Evolutionary conservation across 495 filamentous ascomycete species (phyloP).

Genomic region (Penicillium fimorum): DNA sequence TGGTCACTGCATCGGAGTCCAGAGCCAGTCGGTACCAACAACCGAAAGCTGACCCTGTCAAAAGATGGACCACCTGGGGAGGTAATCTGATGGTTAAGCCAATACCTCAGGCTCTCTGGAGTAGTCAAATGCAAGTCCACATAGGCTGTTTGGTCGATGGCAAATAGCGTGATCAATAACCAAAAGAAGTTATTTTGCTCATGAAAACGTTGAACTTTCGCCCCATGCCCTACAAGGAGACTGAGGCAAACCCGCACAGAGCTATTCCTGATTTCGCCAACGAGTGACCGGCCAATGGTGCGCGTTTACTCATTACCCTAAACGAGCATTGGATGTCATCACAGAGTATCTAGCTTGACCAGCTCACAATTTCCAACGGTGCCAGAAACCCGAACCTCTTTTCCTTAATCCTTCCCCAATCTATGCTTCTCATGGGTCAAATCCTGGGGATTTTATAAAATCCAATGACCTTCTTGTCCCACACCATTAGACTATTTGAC

Average conservation of each 20-base stretch:
- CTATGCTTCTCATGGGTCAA: constrained; percentile 13
- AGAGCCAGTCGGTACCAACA: constrained; percentile 23
- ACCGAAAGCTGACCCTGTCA: constrained; percentile 15
- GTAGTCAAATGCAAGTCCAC: constrained; percentile 16
- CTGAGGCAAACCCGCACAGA: constrained; percentile 15
- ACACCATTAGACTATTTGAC: neutral
- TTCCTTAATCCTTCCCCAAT: neutral
- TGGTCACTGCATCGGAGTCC: constrained; percentile 11
- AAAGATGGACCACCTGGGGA: constrained; percentile 13
- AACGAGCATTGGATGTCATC: constrained; percentile 12
- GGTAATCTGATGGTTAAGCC: constrained; percentile 10
- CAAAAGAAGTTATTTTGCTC: constrained; percentile 12
- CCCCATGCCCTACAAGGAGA: constrained; percentile 15
- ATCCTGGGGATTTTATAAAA: constrained; percentile 16
- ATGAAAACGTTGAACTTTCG: constrained; percentile 14
- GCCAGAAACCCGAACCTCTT: constrained; percentile 2
- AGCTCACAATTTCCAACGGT: constrained; percentile 4
- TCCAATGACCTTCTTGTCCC: constrained; percentile 7
- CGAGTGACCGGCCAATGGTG: constrained; percentile 24
- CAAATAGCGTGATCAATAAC: constrained; percentile 19
- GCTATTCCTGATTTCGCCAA: constrained; percentile 5
- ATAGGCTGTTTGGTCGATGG: constrained; percentile 17
- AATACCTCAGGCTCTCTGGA: constrained; percentile 12
- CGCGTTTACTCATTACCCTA: constrained; percentile 4
- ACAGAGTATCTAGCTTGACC: constrained; percentile 7